These are phyloP conservation scores for Capsella rubella DNA, from an alignment of 441 rosid species.

Conservation along the genomic window DNA sequence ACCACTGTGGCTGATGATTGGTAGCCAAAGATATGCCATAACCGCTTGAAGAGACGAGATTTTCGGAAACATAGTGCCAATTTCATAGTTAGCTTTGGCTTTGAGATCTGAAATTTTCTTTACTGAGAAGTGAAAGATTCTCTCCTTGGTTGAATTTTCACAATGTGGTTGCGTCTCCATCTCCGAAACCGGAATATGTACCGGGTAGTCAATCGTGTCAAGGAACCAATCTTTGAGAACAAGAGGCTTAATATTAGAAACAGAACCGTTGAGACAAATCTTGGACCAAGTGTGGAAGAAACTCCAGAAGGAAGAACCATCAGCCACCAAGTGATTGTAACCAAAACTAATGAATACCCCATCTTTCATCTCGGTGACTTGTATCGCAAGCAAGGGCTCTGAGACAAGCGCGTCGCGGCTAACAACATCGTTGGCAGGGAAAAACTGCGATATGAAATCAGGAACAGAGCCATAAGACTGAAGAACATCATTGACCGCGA, in stretches of 20 bases:
- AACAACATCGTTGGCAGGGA: slow-evolving; percentile 36
- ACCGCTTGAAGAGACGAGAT: slow-evolving; percentile 51
- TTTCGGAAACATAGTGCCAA: slow-evolving; percentile 11
- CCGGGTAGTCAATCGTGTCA: slow-evolving; percentile 19
- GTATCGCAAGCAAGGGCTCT: slow-evolving; percentile 50
- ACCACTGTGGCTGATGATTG: slow-evolving; percentile 21
- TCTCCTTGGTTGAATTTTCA: slow-evolving; percentile 24
- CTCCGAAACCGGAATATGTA: slow-evolving; percentile 30
- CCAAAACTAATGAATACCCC: slow-evolving; percentile 52
- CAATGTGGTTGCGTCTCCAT: background rate
- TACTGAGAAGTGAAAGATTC: slow-evolving; percentile 45
- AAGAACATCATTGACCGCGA: slow-evolving; percentile 17
- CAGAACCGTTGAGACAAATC: slow-evolving; percentile 39
- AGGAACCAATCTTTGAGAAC: slow-evolving; percentile 33
- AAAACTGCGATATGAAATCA: slow-evolving; percentile 17
- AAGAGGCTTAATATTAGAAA: slow-evolving; percentile 14
- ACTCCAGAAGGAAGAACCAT: slow-evolving; percentile 54
- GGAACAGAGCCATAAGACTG: slow-evolving; percentile 33
- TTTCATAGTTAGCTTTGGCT: slow-evolving; percentile 45
- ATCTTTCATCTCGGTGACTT: slow-evolving; percentile 50
- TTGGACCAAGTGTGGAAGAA: slow-evolving; percentile 56
- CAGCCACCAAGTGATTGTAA: slow-evolving; percentile 46
- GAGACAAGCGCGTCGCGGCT: slow-evolving; percentile 30
- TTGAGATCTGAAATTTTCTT: slow-evolving; percentile 45
- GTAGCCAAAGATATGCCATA: slow-evolving; percentile 52